Base-by-base conservation (phyloP, 352 stramenopile species). In the Globisporangium paroecandrum region DNA sequence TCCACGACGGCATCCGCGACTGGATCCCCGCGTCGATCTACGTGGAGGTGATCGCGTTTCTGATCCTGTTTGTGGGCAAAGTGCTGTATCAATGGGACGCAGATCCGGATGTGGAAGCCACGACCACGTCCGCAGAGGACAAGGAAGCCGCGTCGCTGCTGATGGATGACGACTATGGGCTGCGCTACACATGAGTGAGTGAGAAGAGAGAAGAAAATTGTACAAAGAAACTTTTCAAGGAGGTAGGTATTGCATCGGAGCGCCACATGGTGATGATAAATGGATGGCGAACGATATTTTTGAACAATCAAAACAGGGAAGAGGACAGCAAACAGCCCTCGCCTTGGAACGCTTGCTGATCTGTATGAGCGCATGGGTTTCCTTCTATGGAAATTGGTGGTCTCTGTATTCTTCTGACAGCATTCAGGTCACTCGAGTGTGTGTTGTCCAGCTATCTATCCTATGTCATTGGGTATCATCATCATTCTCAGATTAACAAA, bases 61-160 rank as follows among this genome's bases (percentile, higher is more conserved):
- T 85, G 20, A 77, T 83, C 15, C 82, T 93, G 29, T 77, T 91
- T 58, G 76, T 77, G 6, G 85, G 85, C 25, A 91, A 91, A 61
- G 68, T 89, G 13, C 71, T 95, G 43, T 94, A 87, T 66, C 85
- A 93, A 59, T 96, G 86, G 88, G 83, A 96, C 51, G 69, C 81
- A 3, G 83, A 92, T 69, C 85, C 83, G 55, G 83, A 89, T 20
- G 83, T 89, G 36, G 82, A 94, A 71, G 86, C 86, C 27, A 94
- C 85, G 27, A 96, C 88, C 29, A 81, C 80, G 56, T 94, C 86
- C 13, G 88, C 86, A 10, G 88, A 93, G 51, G 88, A 96, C 63
- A 95, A 95, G 69, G 88, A 95, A 64, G 82, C 83, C 8, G 82
- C 85, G 69, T 88, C 87, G 15, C 70, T 95, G 24, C 79, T 95